Conservation (phyloP, 345 rosid genomes). For the Cardamine chenopodiifolia region DNA sequence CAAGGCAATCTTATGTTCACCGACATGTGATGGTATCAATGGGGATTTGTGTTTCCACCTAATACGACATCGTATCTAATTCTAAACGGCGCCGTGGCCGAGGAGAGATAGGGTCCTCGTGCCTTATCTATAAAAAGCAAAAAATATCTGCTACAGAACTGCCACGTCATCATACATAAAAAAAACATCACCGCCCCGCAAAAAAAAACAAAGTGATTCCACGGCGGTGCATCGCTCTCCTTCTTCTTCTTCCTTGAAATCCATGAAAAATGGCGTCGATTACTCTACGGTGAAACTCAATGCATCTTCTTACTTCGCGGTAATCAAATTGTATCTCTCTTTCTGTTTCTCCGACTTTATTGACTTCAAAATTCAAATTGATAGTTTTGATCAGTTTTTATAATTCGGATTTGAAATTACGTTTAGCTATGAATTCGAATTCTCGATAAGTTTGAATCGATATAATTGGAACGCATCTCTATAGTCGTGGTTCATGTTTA, state of each 20-base stretch:
- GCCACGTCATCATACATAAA: slow-evolving; percentile 19
- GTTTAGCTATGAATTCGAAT: neutral
- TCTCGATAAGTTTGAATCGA: slow-evolving; percentile 3
- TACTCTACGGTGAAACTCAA: neutral
- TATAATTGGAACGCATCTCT: neutral
- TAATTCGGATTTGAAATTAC: neutral
- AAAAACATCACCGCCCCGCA: neutral
- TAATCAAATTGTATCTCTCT: neutral
- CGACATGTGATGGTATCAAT: slow-evolving; percentile 22
- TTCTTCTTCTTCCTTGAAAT: neutral
- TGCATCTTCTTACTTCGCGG: slow-evolving; percentile 15
- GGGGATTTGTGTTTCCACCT: slow-evolving; percentile 18
- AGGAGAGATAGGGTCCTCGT: neutral
- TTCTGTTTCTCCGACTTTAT: neutral
- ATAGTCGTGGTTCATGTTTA: neutral
- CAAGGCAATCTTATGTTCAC: slow-evolving; percentile 3
- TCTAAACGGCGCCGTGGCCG: neutral
- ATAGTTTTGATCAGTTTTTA: neutral
- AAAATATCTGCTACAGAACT: slow-evolving; percentile 8
- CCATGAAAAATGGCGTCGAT: slow-evolving; percentile 32
- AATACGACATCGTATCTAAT: slow-evolving; percentile 36
- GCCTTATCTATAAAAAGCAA: slow-evolving; percentile 20
- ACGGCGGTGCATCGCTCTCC: slow-evolving; percentile 24
- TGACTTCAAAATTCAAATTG: neutral
- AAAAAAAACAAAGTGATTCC: slow-evolving; percentile 13